These are phyloP conservation scores for Nyssa sinensis DNA, from an alignment of 148 eudicot genomes.

Conservation along the genomic window DNA sequence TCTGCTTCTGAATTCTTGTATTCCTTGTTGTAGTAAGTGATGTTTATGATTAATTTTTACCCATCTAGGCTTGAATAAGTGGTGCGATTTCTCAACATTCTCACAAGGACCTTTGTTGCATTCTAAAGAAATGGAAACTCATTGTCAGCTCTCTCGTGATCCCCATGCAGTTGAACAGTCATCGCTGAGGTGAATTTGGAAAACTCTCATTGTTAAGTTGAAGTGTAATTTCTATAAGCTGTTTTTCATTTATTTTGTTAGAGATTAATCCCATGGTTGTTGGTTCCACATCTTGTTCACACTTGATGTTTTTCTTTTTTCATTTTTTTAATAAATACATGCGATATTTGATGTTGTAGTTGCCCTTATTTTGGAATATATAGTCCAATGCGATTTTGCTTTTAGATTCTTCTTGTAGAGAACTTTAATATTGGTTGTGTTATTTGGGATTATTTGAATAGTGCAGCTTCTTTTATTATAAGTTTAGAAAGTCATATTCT, in stretches of 20 bases:
- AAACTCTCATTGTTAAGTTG: background rate
- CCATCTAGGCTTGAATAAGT: constrained; percentile 32
- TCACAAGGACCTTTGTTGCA: constrained; percentile 18
- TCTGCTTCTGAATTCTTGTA: background rate
- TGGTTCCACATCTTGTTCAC: background rate
- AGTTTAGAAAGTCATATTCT: too few relatives aligned
- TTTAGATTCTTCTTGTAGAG: background rate
- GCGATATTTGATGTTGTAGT: too few relatives aligned
- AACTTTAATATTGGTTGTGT: background rate
- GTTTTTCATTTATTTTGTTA: background rate
- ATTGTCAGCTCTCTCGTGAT: constrained; percentile 20
- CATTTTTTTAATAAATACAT: too few relatives aligned
- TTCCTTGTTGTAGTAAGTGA: background rate
- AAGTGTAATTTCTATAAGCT: background rate
- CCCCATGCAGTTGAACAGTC: constrained; percentile 24
- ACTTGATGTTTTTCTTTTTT: background rate
- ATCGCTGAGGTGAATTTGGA: constrained; percentile 30
- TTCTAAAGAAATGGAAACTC: constrained; percentile 22
- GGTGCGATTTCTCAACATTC: constrained; percentile 22
- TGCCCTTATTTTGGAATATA: background rate
- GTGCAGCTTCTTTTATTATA: background rate
- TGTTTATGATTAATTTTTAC: constrained; percentile 2
- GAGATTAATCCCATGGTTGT: background rate
- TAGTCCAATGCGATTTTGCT: background rate
- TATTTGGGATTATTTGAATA: background rate